A percentile compares a stretch with the other conserved stretches of the same genome.
These are phyloP conservation scores for Lecanicillium sp. DNA, from an alignment of 2,329 filamentous ascomycete genomes.

Conservation along the genomic window DNA sequence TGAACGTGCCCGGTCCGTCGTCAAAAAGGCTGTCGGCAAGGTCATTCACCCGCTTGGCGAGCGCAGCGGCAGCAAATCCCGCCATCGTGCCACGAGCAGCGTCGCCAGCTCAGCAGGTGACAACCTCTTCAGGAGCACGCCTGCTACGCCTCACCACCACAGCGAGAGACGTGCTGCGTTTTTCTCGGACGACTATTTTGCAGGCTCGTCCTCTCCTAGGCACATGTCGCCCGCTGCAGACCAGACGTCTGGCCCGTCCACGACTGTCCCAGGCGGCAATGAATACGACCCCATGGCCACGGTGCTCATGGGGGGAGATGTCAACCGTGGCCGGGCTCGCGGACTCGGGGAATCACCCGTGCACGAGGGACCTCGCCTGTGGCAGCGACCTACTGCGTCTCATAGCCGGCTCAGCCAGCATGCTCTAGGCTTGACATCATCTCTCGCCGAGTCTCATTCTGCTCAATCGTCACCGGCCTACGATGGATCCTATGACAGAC, in stretches of 20 bases:
- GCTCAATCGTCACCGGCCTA: slow-evolving; percentile 30
- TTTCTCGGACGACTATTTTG: slow-evolving; percentile 47
- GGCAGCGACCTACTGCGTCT: slow-evolving; percentile 35
- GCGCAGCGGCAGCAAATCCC: slow-evolving; percentile 44
- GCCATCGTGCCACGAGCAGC: slow-evolving; percentile 53
- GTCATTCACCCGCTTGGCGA: slow-evolving; percentile 55
- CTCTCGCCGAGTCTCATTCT: slow-evolving; percentile 1
- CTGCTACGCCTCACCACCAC: slow-evolving; percentile 45
- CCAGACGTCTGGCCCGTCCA: slow-evolving; percentile 14
- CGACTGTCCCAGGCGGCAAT: slow-evolving; percentile 16
- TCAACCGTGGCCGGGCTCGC: not conserved
- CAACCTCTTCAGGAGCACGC: slow-evolving; percentile 33
- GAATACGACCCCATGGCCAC: slow-evolving; percentile 34
- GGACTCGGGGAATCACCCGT: too few species aligned
- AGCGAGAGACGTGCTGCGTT: slow-evolving; percentile 47
- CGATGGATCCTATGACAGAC: slow-evolving; percentile 21
- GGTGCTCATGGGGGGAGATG: slow-evolving; percentile 11
- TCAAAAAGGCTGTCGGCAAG: slow-evolving; percentile 60
- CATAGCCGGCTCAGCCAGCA: slow-evolving; percentile 35
- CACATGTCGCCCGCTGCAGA: slow-evolving; percentile 10
- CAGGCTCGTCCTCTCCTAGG: slow-evolving; percentile 21
- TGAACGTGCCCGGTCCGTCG: slow-evolving; percentile 72
- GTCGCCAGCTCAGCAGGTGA: slow-evolving; percentile 58
- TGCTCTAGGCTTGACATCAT: slow-evolving; percentile 29
- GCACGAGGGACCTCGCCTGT: slow-evolving; percentile 13